These are phyloP conservation scores for Boletus edulis DNA, from an alignment of 768 basidiomycete genomes.

Conservation along the genomic window DNA sequence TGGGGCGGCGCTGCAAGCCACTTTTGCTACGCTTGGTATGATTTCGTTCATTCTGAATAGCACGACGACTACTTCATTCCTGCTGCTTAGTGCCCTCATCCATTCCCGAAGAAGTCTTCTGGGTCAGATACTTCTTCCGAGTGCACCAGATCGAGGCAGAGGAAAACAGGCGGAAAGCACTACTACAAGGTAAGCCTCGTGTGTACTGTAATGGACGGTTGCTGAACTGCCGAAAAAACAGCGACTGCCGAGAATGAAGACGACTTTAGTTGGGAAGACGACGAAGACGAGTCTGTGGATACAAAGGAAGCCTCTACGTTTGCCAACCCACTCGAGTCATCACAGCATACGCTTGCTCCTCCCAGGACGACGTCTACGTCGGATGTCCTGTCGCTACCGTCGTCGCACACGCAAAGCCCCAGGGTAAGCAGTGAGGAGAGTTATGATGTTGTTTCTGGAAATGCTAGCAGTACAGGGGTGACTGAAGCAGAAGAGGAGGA, in stretches of 20 bases:
- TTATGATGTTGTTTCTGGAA: constrained; percentile 63
- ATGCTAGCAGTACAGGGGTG: constrained; percentile 41
- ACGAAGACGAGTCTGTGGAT: constrained; percentile 65
- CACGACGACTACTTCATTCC: constrained; percentile 2
- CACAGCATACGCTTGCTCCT: constrained; percentile 26
- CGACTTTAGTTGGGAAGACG: constrained; percentile 90
- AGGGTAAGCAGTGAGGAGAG: constrained; percentile 64
- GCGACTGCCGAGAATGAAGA: constrained; percentile 74
- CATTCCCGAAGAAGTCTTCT: constrained; percentile 67
- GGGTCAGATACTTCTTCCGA: constrained; percentile 90
- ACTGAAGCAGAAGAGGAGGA: constrained; percentile 31
- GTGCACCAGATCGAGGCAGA: constrained; percentile 77
- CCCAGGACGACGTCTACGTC: constrained; percentile 15
- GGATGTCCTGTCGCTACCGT: constrained; percentile 26
- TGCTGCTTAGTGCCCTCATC: constrained; percentile 61
- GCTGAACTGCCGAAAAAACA: constrained; percentile 22
- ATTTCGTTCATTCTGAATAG: constrained; percentile 15
- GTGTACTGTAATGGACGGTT: neutral
- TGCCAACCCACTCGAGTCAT: constrained; percentile 15
- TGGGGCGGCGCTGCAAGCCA: constrained; percentile 50
- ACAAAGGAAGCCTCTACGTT: constrained; percentile 1
- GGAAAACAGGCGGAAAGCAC: constrained; percentile 72
- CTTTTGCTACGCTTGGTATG: constrained; percentile 59
- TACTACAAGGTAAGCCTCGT: constrained; percentile 59
- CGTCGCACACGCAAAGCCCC: constrained; percentile 40